These are phyloP conservation scores for Tricladium varicosporioides DNA, from an alignment of 2,329 filamentous ascomycete species.

Conservation along the genomic window DNA sequence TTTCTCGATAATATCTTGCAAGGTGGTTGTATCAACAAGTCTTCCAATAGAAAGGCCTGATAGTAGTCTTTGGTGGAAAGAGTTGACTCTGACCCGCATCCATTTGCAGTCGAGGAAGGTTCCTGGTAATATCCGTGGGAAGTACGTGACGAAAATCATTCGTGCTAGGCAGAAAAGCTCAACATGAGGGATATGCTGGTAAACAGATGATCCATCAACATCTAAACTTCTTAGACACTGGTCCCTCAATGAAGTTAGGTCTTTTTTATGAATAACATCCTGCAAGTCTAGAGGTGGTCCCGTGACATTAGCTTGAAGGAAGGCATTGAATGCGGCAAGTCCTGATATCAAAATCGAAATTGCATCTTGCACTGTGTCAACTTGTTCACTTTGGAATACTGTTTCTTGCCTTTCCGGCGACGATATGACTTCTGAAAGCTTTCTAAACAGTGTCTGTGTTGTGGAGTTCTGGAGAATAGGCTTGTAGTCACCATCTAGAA, in stretches of 20 bases:
- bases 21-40: slow-evolving; percentile 54
- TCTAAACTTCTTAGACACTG: slow-evolving; percentile 68
- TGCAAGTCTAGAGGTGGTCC: slow-evolving; percentile 68
- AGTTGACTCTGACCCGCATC: slow-evolving; percentile 63
- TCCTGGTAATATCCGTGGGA: slow-evolving; percentile 27
- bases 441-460: slow-evolving; percentile 27
- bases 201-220: slow-evolving; percentile 82
- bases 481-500: slow-evolving; percentile 32
- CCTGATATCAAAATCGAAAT: slow-evolving; percentile 44
- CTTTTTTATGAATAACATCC: slow-evolving; percentile 37
- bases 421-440: slow-evolving; percentile 20
- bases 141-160: slow-evolving; percentile 42
- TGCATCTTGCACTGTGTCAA: slow-evolving; percentile 13
- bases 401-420: slow-evolving; percentile 16
- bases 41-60: slow-evolving; percentile 28
- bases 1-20: slow-evolving; percentile 60
- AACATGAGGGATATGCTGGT: slow-evolving; percentile 77
- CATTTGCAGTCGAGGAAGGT: slow-evolving; percentile 39
- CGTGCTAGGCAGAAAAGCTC: slow-evolving; percentile 78
- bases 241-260: slow-evolving; percentile 38
- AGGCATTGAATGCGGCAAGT: slow-evolving; percentile 70
- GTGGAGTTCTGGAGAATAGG: slow-evolving; percentile 27
- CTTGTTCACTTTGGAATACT: slow-evolving; percentile 15
- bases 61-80: slow-evolving; percentile 68
- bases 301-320: slow-evolving; percentile 84